These are phyloP conservation scores for Blastomyces silverae DNA, from an alignment of 2,329 filamentous ascomycete species.

Conservation along the genomic window DNA sequence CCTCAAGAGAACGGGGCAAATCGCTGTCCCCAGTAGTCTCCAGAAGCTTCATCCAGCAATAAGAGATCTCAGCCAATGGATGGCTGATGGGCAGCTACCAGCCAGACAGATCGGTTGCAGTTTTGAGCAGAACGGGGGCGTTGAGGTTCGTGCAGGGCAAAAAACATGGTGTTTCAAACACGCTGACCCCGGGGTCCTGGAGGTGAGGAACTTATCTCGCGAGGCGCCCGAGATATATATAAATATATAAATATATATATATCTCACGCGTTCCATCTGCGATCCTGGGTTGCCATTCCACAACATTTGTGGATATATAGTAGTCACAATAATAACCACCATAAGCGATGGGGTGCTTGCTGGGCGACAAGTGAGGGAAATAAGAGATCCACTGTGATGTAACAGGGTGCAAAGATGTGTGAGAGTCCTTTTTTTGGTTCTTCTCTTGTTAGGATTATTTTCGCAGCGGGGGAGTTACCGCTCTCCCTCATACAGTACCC, in stretches of 20 bases:
- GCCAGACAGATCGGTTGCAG: background rate
- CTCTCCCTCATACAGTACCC: background rate
- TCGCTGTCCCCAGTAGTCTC: background rate
- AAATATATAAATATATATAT: constrained; percentile 1
- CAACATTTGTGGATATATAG: background rate
- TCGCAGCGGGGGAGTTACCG: background rate
- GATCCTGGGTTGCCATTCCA: constrained; percentile 3
- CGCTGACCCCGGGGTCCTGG: background rate
- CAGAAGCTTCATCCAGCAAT: constrained; percentile 2
- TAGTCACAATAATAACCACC: background rate
- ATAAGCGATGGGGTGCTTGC: background rate
- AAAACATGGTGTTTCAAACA: constrained; percentile 6
- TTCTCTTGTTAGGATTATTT: background rate
- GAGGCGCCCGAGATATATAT: constrained; percentile 6
- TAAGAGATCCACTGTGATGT: background rate
- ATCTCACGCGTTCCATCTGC: constrained; percentile 4
- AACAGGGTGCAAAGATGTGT: background rate
- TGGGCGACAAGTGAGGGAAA: background rate
- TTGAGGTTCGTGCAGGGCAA: background rate
- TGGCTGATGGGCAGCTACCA: constrained; percentile 1
- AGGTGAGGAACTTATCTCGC: background rate
- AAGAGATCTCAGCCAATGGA: constrained; percentile 7
- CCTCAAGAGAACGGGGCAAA: background rate
- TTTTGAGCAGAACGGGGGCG: background rate
- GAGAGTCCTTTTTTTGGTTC: background rate